Evolutionary conservation across 2,329 filamentous ascomycete genomes (phyloP).

Genomic region (Fusarium napiforme): DNA sequence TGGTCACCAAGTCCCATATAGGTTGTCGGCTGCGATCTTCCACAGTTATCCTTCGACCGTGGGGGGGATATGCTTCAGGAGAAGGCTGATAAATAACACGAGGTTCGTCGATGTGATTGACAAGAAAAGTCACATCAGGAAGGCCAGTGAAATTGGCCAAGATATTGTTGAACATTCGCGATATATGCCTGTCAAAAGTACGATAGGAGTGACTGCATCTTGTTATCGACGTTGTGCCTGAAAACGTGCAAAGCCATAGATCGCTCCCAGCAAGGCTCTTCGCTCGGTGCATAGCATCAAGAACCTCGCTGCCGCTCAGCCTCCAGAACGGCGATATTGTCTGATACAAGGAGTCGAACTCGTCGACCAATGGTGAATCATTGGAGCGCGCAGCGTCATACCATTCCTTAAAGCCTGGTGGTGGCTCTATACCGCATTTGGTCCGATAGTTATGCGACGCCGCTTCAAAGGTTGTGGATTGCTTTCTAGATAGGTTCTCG

Average conservation of each 20-base stretch:
- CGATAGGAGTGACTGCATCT: slow-evolving; percentile 49
- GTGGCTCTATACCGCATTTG: slow-evolving; percentile 56
- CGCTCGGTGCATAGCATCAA: slow-evolving; percentile 43
- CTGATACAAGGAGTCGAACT: slow-evolving; percentile 58
- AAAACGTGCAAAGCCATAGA: slow-evolving; percentile 52
- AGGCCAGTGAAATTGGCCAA: slow-evolving; percentile 43
- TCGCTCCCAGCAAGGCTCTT: slow-evolving; percentile 45
- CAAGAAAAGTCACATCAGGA: slow-evolving; percentile 54
- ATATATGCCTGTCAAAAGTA: slow-evolving; percentile 48
- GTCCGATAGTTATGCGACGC: slow-evolving; percentile 56
- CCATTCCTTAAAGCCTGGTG: slow-evolving; percentile 59
- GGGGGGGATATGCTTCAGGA: too few relatives aligned
- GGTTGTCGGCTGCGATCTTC: slow-evolving; percentile 41
- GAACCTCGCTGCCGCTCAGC: slow-evolving; percentile 50
- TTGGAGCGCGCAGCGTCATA: slow-evolving; percentile 53
- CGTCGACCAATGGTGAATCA: slow-evolving; percentile 58
- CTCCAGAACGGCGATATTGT: slow-evolving; percentile 54
- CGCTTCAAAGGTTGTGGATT: slow-evolving; percentile 51
- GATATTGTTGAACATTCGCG: slow-evolving; percentile 46
- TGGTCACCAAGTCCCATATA: slow-evolving; percentile 48
- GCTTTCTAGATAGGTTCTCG: slow-evolving; percentile 46
- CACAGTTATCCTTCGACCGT: slow-evolving; percentile 14
- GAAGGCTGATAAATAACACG: slow-evolving; percentile 49
- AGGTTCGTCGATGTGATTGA: slow-evolving; percentile 62
- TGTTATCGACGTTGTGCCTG: slow-evolving; percentile 38